These are phyloP conservation scores for Phyllosticta capitalensis DNA, from an alignment of 2,329 filamentous ascomycete genomes.

Conservation along the genomic window DNA sequence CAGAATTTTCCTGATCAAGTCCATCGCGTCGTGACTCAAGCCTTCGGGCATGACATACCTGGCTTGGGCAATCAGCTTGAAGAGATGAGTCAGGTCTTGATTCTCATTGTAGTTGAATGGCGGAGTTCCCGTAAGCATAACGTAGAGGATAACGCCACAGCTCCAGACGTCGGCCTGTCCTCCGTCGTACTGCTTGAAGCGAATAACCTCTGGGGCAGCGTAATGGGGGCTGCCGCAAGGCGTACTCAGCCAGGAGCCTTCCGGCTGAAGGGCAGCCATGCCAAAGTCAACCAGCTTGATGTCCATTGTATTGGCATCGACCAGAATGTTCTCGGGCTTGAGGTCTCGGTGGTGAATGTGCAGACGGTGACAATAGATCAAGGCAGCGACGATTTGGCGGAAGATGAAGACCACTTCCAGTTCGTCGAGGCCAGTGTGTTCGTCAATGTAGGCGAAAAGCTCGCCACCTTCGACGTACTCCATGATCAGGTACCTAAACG, in stretches of 20 bases:
- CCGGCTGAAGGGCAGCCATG: constrained; percentile 87
- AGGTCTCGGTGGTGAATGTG: constrained; percentile 94
- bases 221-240: constrained; percentile 97
- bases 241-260: constrained; percentile 69
- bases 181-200: constrained; percentile 67
- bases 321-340: constrained; percentile 92
- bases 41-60: constrained; percentile 37
- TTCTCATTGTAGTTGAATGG: constrained; percentile 55
- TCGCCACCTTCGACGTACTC: constrained; percentile 83
- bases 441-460: constrained; percentile 77
- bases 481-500: constrained; percentile 74
- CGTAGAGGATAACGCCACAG: constrained; percentile 66
- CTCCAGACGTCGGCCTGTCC: constrained; percentile 92
- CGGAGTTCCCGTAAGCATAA: constrained; percentile 71
- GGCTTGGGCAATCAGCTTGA: constrained; percentile 47
- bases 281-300: constrained; percentile 97
- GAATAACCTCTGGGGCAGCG: constrained; percentile 84
- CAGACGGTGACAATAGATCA: constrained; percentile 88
- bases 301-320: constrained; percentile 58
- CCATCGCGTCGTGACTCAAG: constrained; percentile 58
- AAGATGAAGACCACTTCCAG: constrained; percentile 76
- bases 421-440: constrained; percentile 64
- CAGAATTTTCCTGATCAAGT: constrained; percentile 72
- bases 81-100: constrained; percentile 51
- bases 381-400: constrained; percentile 82